Conservation (phyloP, 495 filamentous ascomycete species). For the Penicillium lividum region DNA sequence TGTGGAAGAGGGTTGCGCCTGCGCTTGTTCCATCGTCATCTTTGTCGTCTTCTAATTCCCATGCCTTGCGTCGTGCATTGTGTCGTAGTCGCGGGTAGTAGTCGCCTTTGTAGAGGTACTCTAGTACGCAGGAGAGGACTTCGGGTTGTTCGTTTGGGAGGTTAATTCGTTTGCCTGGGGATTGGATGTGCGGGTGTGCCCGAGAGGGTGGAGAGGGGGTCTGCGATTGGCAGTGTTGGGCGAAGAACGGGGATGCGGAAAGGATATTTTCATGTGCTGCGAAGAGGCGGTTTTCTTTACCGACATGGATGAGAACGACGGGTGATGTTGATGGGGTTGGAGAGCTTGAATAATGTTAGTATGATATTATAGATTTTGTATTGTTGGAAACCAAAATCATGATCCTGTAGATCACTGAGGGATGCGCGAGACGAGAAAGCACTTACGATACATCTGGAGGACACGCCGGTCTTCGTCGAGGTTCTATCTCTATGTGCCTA, state of each 20-base stretch:
- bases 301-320: slow-evolving; percentile 78
- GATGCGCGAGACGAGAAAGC: neutral
- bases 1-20: slow-evolving; percentile 71
- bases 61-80: slow-evolving; percentile 65
- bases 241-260: slow-evolving; percentile 74
- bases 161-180: slow-evolving; percentile 63
- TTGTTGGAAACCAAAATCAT: neutral
- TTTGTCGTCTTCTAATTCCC: slow-evolving; percentile 65
- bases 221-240: slow-evolving; percentile 27
- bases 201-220: slow-evolving; percentile 19
- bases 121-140: slow-evolving; percentile 85
- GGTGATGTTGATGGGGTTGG: slow-evolving; percentile 62
- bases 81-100: slow-evolving; percentile 79
- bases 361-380: neutral
- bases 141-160: slow-evolving; percentile 87
- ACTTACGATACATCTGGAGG: slow-evolving; percentile 46
- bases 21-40: slow-evolving; percentile 27
- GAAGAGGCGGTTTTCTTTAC: slow-evolving; percentile 78
- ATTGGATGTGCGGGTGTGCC: slow-evolving; percentile 18
- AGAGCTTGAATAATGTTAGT: neutral
- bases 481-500: slow-evolving; percentile 29
- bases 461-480: slow-evolving; percentile 32
- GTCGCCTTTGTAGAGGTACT: slow-evolving; percentile 93
- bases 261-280: slow-evolving; percentile 89
- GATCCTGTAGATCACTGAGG: neutral